These are phyloP conservation scores for Brassica rapa DNA, from an alignment of 345 rosid species.

Conservation along the genomic window DNA sequence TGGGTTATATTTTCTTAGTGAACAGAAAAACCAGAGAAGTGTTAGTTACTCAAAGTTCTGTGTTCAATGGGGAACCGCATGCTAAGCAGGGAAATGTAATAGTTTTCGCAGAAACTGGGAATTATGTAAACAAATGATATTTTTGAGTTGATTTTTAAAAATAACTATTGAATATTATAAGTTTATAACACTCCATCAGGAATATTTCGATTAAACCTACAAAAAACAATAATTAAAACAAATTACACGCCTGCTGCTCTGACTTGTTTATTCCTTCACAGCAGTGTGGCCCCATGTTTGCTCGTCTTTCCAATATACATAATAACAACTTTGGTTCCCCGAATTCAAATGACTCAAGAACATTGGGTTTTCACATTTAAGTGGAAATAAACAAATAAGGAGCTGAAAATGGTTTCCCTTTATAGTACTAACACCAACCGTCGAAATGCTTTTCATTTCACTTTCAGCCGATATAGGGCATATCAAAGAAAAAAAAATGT, in stretches of 20 bases:
- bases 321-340: background rate
- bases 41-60: constrained; percentile 29
- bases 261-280: background rate
- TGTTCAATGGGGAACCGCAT: constrained; percentile 5
- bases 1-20: background rate
- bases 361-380: background rate
- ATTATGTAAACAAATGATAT: background rate
- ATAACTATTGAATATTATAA: background rate
- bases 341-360: background rate
- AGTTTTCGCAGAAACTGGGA: background rate
- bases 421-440: background rate
- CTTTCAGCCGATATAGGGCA: background rate
- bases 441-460: background rate
- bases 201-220: background rate
- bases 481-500: too few species aligned
- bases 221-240: background rate
- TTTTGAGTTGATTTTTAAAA: background rate
- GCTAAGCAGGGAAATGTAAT: background rate
- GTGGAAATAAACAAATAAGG: background rate
- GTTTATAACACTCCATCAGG: background rate
- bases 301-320: background rate
- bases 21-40: background rate
- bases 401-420: background rate
- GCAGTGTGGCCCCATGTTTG: background rate
- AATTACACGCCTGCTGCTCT: background rate